phyloP scores from a whole-genome alignment of 106 monocot species.

The Dactylorhiza incarnata region DNA sequence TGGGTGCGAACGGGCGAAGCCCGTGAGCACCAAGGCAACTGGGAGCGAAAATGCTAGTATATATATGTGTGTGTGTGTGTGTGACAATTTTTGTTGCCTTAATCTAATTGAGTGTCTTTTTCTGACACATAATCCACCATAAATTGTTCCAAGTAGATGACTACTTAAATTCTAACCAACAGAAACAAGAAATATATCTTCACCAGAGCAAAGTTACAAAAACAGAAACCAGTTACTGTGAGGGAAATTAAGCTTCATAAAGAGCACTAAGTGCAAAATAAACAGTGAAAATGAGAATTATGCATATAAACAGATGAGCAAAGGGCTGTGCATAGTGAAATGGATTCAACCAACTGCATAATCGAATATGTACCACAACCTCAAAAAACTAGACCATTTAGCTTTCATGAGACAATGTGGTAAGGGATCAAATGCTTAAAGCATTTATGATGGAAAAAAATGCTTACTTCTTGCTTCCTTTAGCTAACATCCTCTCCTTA shows the following conservation, averaged over 20 bases:
- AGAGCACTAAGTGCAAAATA: neutral
- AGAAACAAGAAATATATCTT: neutral
- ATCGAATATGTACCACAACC: neutral
- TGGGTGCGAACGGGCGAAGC: too few relatives aligned
- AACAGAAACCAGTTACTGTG: neutral
- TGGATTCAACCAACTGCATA: neutral
- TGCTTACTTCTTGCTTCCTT: constrained; percentile 58
- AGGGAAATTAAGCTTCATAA: neutral
- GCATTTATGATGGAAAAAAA: neutral
- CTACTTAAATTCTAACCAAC: neutral
- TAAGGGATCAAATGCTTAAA: neutral
- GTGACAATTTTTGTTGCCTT: too few relatives aligned
- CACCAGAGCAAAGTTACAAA: neutral
- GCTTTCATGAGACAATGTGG: neutral
- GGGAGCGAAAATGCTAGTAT: too few relatives aligned
- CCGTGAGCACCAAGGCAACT: too few relatives aligned
- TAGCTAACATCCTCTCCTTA: constrained; percentile 49
- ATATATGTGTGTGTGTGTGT: too few relatives aligned
- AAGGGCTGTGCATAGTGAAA: neutral
- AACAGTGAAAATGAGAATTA: neutral
- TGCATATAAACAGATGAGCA: neutral
- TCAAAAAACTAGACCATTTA: neutral
- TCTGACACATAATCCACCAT: neutral
- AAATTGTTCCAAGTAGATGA: neutral
- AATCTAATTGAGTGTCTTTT: neutral